phyloP scores from a whole-genome alignment of 495 filamentous ascomycete genomes.

The Neurospora cerealis region DNA sequence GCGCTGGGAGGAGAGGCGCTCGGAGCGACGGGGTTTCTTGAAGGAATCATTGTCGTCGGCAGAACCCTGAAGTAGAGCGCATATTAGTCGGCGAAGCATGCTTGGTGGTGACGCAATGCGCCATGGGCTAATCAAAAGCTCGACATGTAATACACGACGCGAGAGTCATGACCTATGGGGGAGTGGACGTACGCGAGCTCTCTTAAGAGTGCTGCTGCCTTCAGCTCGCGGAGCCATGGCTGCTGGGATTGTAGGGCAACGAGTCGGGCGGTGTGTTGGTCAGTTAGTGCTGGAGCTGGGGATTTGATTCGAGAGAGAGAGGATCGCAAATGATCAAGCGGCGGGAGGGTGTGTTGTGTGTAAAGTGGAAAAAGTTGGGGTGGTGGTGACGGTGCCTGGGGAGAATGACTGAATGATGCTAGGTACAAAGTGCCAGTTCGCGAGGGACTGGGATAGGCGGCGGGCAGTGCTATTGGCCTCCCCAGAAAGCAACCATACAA shows the following conservation, averaged over 20 bases:
- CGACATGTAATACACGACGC: conserved; percentile 4
- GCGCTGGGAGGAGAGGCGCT: conserved; percentile 43
- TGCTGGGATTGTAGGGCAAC: not conserved
- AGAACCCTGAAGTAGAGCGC: conserved; percentile 30
- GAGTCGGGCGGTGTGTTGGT: not conserved
- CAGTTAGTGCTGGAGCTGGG: not conserved
- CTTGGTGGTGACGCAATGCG: conserved; percentile 5
- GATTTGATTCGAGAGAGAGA: not conserved
- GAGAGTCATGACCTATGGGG: not conserved
- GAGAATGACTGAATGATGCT: not conserved
- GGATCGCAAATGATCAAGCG: not conserved
- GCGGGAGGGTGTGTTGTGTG: not conserved
- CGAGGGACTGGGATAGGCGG: not conserved
- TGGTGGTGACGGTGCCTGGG: not conserved
- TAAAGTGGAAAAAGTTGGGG: not conserved
- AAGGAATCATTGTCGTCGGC: conserved; percentile 33
- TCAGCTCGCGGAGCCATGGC: conserved; percentile 45
- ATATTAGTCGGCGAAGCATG: conserved; percentile 23
- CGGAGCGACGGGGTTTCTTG: conserved; percentile 61
- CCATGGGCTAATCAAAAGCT: not conserved
- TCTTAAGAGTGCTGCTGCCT: conserved; percentile 47
- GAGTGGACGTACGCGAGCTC: conserved; percentile 27
- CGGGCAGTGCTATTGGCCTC: not conserved
- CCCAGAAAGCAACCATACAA: not conserved
- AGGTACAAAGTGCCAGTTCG: not conserved